Conservation (phyloP, 2,329 filamentous ascomycete genomes). For the Aureobasidium sp. region DNA sequence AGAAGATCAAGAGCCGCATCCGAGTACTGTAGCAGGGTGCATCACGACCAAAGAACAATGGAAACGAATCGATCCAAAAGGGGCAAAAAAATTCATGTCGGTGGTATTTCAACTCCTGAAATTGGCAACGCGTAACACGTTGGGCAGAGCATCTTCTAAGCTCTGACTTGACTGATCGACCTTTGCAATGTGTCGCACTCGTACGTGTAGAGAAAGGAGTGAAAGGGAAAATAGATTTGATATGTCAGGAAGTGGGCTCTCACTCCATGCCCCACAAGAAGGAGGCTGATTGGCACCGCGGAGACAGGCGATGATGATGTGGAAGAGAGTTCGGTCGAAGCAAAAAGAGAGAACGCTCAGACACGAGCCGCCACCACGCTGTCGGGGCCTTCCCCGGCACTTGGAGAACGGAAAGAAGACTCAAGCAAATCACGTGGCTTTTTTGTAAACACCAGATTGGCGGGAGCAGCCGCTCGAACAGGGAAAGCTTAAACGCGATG, state of each 20-base stretch:
- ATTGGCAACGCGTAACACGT: slow-evolving; percentile 3
- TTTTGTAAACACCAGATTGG: not conserved
- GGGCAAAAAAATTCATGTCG: not conserved
- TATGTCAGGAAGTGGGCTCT: not conserved
- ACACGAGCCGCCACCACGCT: not conserved
- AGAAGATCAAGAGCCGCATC: not conserved
- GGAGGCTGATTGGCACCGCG: not conserved
- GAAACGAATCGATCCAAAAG: not conserved
- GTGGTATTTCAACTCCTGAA: not conserved
- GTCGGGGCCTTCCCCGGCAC: not conserved
- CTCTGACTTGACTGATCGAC: not conserved
- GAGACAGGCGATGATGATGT: slow-evolving; percentile 5
- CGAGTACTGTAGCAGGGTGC: not conserved
- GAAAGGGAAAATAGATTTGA: not conserved
- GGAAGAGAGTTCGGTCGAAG: not conserved
- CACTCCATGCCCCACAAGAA: not conserved
- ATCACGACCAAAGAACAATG: not conserved
- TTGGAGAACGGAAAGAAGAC: not conserved
- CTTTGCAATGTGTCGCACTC: not conserved
- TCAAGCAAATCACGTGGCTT: not conserved
- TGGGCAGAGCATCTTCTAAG: not conserved
- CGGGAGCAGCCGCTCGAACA: not conserved
- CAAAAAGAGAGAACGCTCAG: not conserved
- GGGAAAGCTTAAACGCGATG: slow-evolving; percentile 1
- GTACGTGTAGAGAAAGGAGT: too few relatives aligned